Evolutionary conservation across 2,329 filamentous ascomycete species (phyloP), one percentile per base, ranked within the genome.

Genomic region (Aspergillus pseudoterreus): DNA sequence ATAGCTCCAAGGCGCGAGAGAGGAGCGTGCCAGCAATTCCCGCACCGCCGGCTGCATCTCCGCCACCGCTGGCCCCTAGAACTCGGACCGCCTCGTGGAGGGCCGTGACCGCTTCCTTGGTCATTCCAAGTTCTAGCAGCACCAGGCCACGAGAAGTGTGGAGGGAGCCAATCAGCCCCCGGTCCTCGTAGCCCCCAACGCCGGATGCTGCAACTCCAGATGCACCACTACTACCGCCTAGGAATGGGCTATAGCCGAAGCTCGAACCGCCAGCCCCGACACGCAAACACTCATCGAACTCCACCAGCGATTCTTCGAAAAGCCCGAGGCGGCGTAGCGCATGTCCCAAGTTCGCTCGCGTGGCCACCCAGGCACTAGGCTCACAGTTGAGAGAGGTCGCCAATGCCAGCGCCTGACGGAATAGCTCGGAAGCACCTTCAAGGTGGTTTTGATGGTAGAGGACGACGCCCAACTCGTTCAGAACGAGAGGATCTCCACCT

Each of bases 381-480:
- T 95, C 90, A 50, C 89, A 87, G 56, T 90, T 86, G 55, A 95
- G 90, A 35, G 92, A 86, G 4, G 85, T 81, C 2, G 91, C 88
- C 48, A 96, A 83, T 44, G 81, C 76, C 15, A 99, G 81, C 0
- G 94, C 89, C 55, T 85, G 82, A 6, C 80, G 79, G 69, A 99
- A 97, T 56, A 92, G 82, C 27, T 83, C 80, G 9, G 89, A 83
- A 0, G 94, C 90, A 21, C 88, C 85, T 53, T 84, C 79, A 6
- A 90, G 82, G 46, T 88, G 82, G 60, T 89, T 85, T 67, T 96
- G 90, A 68, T 97, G 91, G 66, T 96, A 99, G 58, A 90, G 86
- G n/a, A 96, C 91, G 4, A 97, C 86, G 4, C 92, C 95, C 74
- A 97, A 86, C 73, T 99, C 94, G 68, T 99, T 99, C 50, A 99